Percentiles rank a stretch among this genome's conserved stretches.
phyloP scores from a whole-genome alignment of 1,139 yeast genomes.

The Protomyces inundatus region DNA sequence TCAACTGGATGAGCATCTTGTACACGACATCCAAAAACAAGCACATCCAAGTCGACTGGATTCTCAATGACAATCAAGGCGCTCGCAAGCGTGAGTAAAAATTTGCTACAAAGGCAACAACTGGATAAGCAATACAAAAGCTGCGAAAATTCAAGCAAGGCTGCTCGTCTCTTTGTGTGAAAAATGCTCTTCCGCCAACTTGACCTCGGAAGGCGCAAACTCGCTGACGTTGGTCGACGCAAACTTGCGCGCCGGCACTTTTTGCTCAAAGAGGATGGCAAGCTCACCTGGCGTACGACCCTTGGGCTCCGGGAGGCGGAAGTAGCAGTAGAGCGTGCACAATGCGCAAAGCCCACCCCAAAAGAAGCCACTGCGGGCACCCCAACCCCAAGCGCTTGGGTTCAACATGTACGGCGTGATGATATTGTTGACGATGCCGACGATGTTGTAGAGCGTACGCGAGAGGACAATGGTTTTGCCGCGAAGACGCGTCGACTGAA shows the following conservation, averaged over 20 bases:
- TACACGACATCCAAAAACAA: background rate
- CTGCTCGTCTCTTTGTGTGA: background rate
- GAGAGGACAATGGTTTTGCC: constrained; percentile 55
- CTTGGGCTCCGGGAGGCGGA: constrained; percentile 56
- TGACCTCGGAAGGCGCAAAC: background rate
- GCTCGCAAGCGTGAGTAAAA: no score
- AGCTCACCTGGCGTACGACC: constrained; percentile 57
- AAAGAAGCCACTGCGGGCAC: constrained; percentile 56
- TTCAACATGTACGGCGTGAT: constrained; percentile 57
- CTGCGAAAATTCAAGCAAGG: background rate
- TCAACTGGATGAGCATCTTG: constrained; percentile 4
- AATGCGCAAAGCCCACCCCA: constrained; percentile 50
- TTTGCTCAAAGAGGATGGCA: constrained; percentile 48
- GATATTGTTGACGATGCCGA: constrained; percentile 46
- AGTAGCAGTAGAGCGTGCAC: constrained; percentile 44
- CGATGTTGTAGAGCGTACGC: constrained; percentile 47
- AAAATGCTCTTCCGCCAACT: background rate
- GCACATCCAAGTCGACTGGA: constrained; percentile 18
- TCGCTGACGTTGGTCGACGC: background rate
- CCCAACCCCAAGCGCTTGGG: constrained; percentile 54
- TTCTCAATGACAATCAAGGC: background rate
- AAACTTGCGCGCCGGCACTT: constrained; percentile 47
- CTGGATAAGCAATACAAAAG: background rate
- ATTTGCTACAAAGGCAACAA: no score
- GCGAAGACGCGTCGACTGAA: constrained; percentile 53